Conservation (phyloP, 1,284 basidiomycete genomes). For the Pseudozyma pruni region DNA sequence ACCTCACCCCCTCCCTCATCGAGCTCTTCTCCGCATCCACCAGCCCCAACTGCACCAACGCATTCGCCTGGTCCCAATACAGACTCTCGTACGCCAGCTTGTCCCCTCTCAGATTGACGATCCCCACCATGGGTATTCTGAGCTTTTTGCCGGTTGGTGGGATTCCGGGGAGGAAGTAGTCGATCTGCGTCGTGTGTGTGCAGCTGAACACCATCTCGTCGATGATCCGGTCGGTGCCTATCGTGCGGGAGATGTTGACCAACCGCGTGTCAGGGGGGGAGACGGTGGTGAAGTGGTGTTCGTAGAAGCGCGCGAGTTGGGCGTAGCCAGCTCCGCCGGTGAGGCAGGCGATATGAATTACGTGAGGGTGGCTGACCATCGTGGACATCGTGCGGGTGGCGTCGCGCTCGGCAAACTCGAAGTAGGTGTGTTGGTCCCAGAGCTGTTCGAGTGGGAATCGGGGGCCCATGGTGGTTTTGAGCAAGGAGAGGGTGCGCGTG, state of each 20-base stretch:
- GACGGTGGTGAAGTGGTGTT: constrained; percentile 33
- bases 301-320: constrained; percentile 29
- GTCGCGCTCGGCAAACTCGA: constrained; percentile 30
- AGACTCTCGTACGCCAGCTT: constrained; percentile 39
- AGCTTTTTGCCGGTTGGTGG: constrained; percentile 28
- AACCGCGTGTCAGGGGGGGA: constrained; percentile 25
- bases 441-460: constrained; percentile 39
- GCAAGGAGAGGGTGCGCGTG: constrained; percentile 21
- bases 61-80: constrained; percentile 42
- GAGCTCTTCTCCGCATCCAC: constrained; percentile 22
- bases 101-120: constrained; percentile 39
- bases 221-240: constrained; percentile 29
- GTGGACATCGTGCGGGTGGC: constrained; percentile 37
- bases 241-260: constrained; percentile 21
- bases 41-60: constrained; percentile 23
- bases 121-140: constrained; percentile 35
- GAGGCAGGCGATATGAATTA: constrained; percentile 38
- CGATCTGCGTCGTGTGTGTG: constrained; percentile 36
- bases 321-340: constrained; percentile 30
- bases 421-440: constrained; percentile 42
- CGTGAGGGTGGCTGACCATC: constrained; percentile 38
- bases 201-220: constrained; percentile 42
- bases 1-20: neutral
- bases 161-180: constrained; percentile 35
- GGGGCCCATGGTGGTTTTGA: constrained; percentile 33